Evolutionary conservation across 257 asterid species (phyloP).

Genomic region (Solanum ossicruentum): DNA sequence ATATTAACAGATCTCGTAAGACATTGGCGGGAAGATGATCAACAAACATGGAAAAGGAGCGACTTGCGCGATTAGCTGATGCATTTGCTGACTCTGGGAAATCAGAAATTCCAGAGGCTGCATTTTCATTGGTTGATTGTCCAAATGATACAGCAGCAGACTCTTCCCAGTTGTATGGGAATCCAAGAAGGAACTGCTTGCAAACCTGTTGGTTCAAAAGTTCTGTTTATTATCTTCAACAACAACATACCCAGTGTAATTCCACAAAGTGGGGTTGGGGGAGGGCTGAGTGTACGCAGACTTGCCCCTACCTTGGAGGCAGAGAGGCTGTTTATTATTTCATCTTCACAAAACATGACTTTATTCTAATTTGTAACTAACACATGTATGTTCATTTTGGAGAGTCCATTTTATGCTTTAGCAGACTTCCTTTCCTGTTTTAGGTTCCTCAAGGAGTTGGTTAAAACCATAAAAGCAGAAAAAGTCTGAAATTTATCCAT

Average conservation of each 20-base stretch:
- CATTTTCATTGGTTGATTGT: slow-evolving; percentile 8
- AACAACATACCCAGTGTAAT: background rate
- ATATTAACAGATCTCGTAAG: slow-evolving; percentile 12
- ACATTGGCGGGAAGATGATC: slow-evolving; percentile 13
- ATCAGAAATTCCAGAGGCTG: background rate
- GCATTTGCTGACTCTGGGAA: slow-evolving; percentile 8
- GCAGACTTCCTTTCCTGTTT: background rate
- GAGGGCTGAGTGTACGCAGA: background rate
- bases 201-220: slow-evolving; percentile 28
- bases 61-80: background rate
- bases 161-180: slow-evolving; percentile 70
- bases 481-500: background rate
- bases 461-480: background rate
- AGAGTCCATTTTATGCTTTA: background rate
- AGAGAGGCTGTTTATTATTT: background rate
- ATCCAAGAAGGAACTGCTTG: slow-evolving; percentile 43
- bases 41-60: background rate
- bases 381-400: background rate
- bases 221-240: background rate
- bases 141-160: slow-evolving; percentile 17
- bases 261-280: background rate
- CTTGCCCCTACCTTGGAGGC: background rate
- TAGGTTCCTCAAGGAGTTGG: background rate
- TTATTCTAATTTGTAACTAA: background rate
- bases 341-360: background rate